Percentiles rank a stretch among this genome's conserved stretches.
Evolutionary conservation across 2,329 filamentous ascomycete species (phyloP).

Genomic region (Penicillium sp.): DNA sequence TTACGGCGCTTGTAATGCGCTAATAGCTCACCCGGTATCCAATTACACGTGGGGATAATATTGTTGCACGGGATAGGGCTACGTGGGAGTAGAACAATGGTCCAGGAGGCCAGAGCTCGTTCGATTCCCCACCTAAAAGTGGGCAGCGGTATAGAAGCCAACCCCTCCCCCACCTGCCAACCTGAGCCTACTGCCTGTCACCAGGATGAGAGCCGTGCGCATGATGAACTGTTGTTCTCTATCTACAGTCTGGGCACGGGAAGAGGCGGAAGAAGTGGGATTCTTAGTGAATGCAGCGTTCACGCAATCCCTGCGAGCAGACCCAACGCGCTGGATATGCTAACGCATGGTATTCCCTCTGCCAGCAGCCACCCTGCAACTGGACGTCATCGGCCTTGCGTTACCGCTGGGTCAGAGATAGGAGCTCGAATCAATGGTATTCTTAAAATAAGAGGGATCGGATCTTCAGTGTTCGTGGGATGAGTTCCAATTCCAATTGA

Average conservation of each 20-base stretch:
- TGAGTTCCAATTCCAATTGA: neutral
- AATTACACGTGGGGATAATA: neutral
- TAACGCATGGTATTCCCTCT: neutral
- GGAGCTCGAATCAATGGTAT: neutral
- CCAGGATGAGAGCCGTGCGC: neutral
- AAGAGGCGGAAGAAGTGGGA: neutral
- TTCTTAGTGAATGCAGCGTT: neutral
- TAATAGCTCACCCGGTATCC: conserved; percentile 1
- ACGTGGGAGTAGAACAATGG: conserved; percentile 5
- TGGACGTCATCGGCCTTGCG: neutral
- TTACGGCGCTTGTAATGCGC: conserved; percentile 4
- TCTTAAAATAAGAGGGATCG: neutral
- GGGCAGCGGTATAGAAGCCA: neutral
- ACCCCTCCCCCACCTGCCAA: neutral
- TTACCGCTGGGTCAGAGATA: neutral
- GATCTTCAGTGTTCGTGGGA: neutral
- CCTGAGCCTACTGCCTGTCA: neutral
- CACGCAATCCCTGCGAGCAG: neutral
- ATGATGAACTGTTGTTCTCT: neutral
- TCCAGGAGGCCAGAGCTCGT: neutral
- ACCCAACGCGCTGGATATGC: neutral
- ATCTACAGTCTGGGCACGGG: neutral
- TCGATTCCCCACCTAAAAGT: neutral
- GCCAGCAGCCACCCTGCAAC: neutral
- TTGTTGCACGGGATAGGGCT: conserved; percentile 3